Base-by-base conservation (phyloP, 768 basidiomycete species). In the Pholiota molesta region DNA sequence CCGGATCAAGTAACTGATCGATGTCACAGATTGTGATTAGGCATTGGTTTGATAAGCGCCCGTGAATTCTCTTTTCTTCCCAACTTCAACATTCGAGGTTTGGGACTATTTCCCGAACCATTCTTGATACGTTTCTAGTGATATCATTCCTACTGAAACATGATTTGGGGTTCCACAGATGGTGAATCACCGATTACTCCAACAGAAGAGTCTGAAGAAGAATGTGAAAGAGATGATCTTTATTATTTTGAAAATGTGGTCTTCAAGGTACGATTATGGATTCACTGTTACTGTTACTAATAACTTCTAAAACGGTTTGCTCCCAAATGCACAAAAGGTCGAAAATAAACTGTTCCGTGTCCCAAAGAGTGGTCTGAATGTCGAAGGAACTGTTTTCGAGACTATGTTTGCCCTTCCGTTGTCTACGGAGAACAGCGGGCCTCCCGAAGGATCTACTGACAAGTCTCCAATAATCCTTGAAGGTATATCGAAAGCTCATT, bases 331-430 rank as follows among this genome's bases (percentile, higher is more conserved):
- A 19, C n/a, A 14, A 40, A 11, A 65, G 64, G 64, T 65, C 3
- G 58, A 54, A 52, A 54, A 59, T 13, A 45, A 45, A 17, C 53
- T 65, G 1, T 65, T 65, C 52, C 44, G 37, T 44, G 64, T 65
- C 3, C 47, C 52, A 2, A 65, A 65, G 45, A 42, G 51, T 29
- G 61, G 58, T 1, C 60, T 65, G 14, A 52, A 33, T 28, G 59
- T 60, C 4, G 23, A 53, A n/a, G 64, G 64, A 13, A 62, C 64
- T 0, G 40, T 60, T n/a, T 65, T 65, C 11, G 55, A 52, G 28
- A 47, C 52, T 16, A 61, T 58, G 60, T 65, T 61, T 31, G 23
- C 55, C 9, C 51, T 57, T 16, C 54, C 54, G 19, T 13, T 44
- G n/a, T 17, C 13, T 28, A 10, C 28, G n/a, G 29, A 51, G 13